These are phyloP conservation scores for Pseudofabraea citricarpa DNA, from an alignment of 2,329 filamentous ascomycete species.

Conservation along the genomic window DNA sequence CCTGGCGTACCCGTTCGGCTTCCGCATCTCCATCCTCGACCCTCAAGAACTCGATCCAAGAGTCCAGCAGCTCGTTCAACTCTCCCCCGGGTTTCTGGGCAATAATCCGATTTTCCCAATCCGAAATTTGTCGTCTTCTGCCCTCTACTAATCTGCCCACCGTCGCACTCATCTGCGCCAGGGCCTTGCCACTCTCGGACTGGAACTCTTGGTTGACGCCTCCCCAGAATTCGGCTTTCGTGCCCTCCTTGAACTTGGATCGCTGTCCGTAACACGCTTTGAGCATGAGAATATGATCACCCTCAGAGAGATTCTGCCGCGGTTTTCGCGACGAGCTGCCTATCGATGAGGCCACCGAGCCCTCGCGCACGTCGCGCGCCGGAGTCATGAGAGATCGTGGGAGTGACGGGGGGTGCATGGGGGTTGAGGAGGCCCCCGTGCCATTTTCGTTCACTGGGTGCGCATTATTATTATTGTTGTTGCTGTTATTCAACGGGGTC, in stretches of 20 bases:
- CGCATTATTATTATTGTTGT: slow-evolving; percentile 11
- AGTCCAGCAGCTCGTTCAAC: slow-evolving; percentile 24
- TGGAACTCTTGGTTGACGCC: slow-evolving; percentile 26
- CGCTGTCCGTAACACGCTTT: slow-evolving; percentile 26
- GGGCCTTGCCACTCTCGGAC: slow-evolving; percentile 23
- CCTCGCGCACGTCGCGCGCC: slow-evolving; percentile 25
- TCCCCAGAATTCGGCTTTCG: slow-evolving; percentile 28
- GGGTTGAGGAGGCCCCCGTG: background rate
- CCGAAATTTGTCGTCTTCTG: slow-evolving; percentile 24
- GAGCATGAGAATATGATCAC: slow-evolving; percentile 26
- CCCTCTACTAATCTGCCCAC: slow-evolving; percentile 26
- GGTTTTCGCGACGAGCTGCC: slow-evolving; percentile 26
- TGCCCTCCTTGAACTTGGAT: slow-evolving; percentile 26
- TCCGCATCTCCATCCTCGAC: slow-evolving; percentile 27
- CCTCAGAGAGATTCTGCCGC: slow-evolving; percentile 27
- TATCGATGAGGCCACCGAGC: slow-evolving; percentile 21
- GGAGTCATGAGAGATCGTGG: slow-evolving; percentile 25
- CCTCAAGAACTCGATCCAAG: slow-evolving; percentile 28
- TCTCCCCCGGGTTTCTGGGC: slow-evolving; percentile 25
- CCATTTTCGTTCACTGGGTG: background rate
- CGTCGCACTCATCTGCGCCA: slow-evolving; percentile 29
- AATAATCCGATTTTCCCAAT: slow-evolving; percentile 27
- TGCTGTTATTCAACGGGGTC: slow-evolving; percentile 17
- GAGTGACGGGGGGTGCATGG: slow-evolving; percentile 26
- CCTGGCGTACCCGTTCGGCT: slow-evolving; percentile 27